Conservation (phyloP, 2,329 filamentous ascomycete genomes). For the Cercospora sesami region DNA sequence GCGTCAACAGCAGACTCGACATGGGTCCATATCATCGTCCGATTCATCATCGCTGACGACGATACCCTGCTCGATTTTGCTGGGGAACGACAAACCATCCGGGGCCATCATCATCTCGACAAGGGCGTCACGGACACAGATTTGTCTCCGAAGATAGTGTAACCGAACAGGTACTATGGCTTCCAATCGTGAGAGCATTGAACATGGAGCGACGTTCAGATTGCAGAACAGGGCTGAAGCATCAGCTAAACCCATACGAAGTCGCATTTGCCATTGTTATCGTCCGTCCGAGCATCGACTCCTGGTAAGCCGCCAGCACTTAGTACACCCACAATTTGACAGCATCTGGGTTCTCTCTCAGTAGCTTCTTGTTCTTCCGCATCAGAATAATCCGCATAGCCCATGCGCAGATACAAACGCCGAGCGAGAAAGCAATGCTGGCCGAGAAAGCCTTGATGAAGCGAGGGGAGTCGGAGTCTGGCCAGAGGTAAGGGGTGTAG, state of each 20-base stretch:
- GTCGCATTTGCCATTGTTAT: not conserved
- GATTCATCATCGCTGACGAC: not conserved
- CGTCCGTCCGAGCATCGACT: not conserved
- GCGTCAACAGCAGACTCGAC: not conserved
- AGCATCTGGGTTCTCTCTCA: slow-evolving; percentile 22
- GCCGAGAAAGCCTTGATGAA: slow-evolving; percentile 37
- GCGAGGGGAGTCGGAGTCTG: slow-evolving; percentile 32
- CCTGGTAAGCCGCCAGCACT: not conserved
- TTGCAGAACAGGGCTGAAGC: not conserved
- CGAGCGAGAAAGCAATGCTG: slow-evolving; percentile 36
- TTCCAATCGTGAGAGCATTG: not conserved
- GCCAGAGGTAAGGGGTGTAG: slow-evolving; percentile 42
- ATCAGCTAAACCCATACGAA: not conserved
- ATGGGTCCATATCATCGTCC: not conserved
- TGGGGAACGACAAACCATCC: not conserved
- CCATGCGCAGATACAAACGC: slow-evolving; percentile 34
- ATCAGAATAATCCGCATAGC: slow-evolving; percentile 30
- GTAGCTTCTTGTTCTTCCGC: slow-evolving; percentile 30
- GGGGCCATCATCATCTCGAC: not conserved
- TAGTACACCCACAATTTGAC: slow-evolving; percentile 15
- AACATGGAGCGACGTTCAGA: not conserved
- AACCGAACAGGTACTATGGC: not conserved
- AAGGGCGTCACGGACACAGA: not conserved
- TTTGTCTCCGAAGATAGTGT: not conserved
- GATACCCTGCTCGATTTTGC: not conserved